These are phyloP conservation scores for Magnaporthiopsis poae DNA, from an alignment of 2,329 filamentous ascomycete species.

Conservation along the genomic window DNA sequence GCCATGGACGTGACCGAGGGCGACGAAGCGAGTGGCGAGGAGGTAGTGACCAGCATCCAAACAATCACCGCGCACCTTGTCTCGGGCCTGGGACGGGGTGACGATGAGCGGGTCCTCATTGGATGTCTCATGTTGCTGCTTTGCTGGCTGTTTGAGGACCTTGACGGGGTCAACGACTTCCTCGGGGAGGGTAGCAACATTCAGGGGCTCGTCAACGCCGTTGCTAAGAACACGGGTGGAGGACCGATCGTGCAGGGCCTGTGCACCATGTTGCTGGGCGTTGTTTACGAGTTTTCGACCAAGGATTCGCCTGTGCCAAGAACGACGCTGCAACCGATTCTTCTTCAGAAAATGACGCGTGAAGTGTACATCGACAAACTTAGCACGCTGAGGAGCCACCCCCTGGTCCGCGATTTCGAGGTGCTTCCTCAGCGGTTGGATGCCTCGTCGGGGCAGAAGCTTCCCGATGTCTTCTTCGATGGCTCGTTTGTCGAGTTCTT, in stretches of 20 bases:
- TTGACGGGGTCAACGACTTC: conserved; percentile 85
- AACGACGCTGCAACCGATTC: conserved; percentile 66
- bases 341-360: conserved; percentile 67
- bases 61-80: conserved; percentile 79
- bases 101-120: conserved; percentile 69
- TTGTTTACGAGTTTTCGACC: conserved; percentile 93
- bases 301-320: conserved; percentile 89
- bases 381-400: conserved; percentile 64
- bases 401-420: conserved; percentile 79
- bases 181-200: conserved; percentile 84
- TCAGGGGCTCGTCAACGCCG: conserved; percentile 71
- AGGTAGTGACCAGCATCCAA: conserved; percentile 90
- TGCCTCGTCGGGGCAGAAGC: conserved; percentile 35
- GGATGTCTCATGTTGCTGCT: conserved; percentile 84
- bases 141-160: conserved; percentile 85
- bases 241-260: conserved; percentile 68
- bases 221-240: conserved; percentile 51
- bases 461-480: conserved; percentile 80
- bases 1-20: conserved; percentile 81
- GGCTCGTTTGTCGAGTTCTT: conserved; percentile 82
- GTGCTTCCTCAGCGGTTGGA: conserved; percentile 63
- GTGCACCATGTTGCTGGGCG: conserved; percentile 72
- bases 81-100: conserved; percentile 61
- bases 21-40: conserved; percentile 78
- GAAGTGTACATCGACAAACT: conserved; percentile 81